Evolutionary conservation across 202 grass and related monocot species (phyloP).

Genomic region (Cymbopogon flexuosus): DNA sequence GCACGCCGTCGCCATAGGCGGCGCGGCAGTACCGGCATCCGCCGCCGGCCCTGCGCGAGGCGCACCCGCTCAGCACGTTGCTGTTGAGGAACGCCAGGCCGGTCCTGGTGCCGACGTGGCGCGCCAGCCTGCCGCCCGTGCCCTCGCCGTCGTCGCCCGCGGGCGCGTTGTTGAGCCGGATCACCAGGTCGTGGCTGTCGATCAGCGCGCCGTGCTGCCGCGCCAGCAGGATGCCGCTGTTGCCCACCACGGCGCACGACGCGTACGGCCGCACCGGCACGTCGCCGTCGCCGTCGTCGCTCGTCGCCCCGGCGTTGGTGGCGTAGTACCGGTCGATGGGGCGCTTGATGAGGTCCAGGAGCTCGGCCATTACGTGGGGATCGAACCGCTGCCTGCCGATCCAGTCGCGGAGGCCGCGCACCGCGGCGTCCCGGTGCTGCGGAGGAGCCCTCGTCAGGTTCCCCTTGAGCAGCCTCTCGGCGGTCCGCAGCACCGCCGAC

Average conservation of each 20-base stretch:
- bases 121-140: neutral
- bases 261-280: constrained; percentile 12
- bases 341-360: constrained; percentile 48
- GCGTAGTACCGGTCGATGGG: constrained; percentile 41
- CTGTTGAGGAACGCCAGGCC: constrained; percentile 65
- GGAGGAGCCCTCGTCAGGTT: constrained; percentile 25
- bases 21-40: constrained; percentile 43
- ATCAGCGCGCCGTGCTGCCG: constrained; percentile 48
- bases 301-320: neutral
- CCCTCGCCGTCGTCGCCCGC: neutral
- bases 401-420: constrained; percentile 37
- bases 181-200: constrained; percentile 58
- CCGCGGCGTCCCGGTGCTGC: constrained; percentile 24
- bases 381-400: constrained; percentile 38
- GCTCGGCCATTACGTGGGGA: constrained; percentile 45
- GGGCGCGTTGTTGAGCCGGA: constrained; percentile 65
- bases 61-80: constrained; percentile 47
- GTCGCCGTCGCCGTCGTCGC: neutral
- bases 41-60: neutral
- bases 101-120: constrained; percentile 46
- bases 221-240: constrained; percentile 64
- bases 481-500: constrained; percentile 1
- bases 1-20: constrained; percentile 39
- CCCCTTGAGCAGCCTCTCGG: constrained; percentile 5
- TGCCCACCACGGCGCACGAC: constrained; percentile 69